These are phyloP conservation scores for Verticillium alfalfae DNA, from an alignment of 2,329 filamentous ascomycete species.

Conservation along the genomic window DNA sequence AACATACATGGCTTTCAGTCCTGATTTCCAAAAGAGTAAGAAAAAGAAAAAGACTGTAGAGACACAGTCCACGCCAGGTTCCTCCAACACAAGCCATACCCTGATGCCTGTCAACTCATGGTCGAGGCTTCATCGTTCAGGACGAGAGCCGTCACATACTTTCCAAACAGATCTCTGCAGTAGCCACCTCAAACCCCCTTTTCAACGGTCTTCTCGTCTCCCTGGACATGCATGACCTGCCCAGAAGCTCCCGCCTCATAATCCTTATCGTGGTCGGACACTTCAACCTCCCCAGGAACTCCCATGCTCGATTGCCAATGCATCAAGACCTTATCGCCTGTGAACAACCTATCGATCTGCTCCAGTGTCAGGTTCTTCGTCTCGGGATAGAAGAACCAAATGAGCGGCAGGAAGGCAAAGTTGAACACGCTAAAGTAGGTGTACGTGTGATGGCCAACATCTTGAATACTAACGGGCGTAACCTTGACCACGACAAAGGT, in stretches of 20 bases:
- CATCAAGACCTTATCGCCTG: conserved; percentile 57
- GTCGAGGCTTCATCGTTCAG: too few relatives aligned
- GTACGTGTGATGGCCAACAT: conserved; percentile 30
- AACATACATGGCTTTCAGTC: too few relatives aligned
- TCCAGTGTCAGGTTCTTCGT: conserved; percentile 42
- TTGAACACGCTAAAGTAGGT: conserved; percentile 31
- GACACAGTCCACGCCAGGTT: too few relatives aligned
- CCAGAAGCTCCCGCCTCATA: conserved; percentile 4
- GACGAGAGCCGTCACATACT: background rate
- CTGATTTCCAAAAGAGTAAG: too few relatives aligned
- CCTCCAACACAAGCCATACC: too few relatives aligned
- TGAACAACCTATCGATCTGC: conserved; percentile 37
- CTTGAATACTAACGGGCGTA: conserved; percentile 28
- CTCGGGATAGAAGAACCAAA: conserved; percentile 44
- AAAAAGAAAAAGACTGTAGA: too few relatives aligned
- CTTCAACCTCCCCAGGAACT: conserved; percentile 17
- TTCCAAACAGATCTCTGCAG: background rate
- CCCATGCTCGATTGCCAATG: conserved; percentile 56
- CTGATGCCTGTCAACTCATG: too few relatives aligned
- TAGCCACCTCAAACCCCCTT: conserved; percentile 19
- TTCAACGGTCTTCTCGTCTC: conserved; percentile 29
- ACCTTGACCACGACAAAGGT: conserved; percentile 31
- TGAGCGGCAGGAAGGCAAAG: conserved; percentile 30
- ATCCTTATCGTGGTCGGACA: conserved; percentile 3
- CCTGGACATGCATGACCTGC: conserved; percentile 7